Base-by-base conservation (phyloP, 2,329 filamentous ascomycete genomes). In the Pezicula carpinea region DNA sequence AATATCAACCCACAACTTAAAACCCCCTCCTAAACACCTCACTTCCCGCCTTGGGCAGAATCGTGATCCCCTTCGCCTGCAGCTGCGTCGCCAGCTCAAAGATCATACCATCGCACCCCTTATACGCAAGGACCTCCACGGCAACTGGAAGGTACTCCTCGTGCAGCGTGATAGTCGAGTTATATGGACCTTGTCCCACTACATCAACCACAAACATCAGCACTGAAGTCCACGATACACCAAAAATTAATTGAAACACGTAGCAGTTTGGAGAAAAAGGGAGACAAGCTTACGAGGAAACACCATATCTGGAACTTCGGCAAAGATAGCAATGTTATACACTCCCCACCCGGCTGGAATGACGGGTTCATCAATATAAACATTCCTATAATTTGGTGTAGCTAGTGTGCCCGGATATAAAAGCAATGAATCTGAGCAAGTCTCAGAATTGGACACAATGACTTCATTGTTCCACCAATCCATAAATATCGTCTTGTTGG, bases 51-150 rank as follows among this genome's bases (percentile, higher is more conserved):
- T 66, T 60, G 3, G 71, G 74, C 3, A 68, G 54, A 39, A 65
- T 66, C 35, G 81, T 17, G 3, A 80, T 66, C 0, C 77, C 77
- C 14, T 66, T 71, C 21, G 63, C 63, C 1, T 74, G 68, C 47
- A 83, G 50, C 35, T 77, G 74, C 42, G 71, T 64, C 2, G 79
- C 74, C 42, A 83, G 59, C 36, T 69, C 70, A 35, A 75, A 76
- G 21, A 83, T 55, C 66, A 83, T 69, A 0, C 76, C 75, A 62
- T 84, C 81, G 51, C 81, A 85, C 0, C 80, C 79, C 52, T 73
- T 75, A 1, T 77, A 75, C 0, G 71, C 79, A 63, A 83, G 64
- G 17, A 83, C 65, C 50, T 79, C 70, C 0, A 82, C 71, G 1
- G 76, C 73, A 0, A 84, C 79, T 0, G 80, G 81, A 29, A 83